Evolutionary conservation across 202 grass and related monocot genomes (phyloP), one percentile per base, ranked within the genome.

Genomic region (Saccharum hybrid): DNA sequence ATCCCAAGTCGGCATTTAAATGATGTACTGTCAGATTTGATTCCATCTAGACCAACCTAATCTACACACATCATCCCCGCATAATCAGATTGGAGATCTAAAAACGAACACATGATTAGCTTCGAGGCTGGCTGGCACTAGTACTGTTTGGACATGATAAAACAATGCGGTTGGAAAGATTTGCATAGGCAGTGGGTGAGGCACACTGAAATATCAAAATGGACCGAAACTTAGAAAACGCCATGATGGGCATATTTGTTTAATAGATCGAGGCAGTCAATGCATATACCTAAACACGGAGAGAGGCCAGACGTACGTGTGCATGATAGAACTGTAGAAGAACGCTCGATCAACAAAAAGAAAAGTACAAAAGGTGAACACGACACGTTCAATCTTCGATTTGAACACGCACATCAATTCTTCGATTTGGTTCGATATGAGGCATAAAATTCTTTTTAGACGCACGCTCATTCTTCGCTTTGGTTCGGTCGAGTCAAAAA

Each of bases 1-100:
- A 82, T 82, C 78, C 36, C 11, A 16, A 51, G 16, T 7, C 23
- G 5, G 71, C 28, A 14, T 63, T 42, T 75, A 40, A 63, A 6
- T 63, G 68, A 21, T 33, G 39, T 13, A 68, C 38, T 8, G 0
- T 2, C 21, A 80, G 78, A 89, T 82, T 72, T 49, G 30, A 23
- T 82, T 77, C 59, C 22, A 5, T 30, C 2, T n/a, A 26, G 38
- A 13, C 16, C 21, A 49, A 67, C 19, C 68, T 52, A 75, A 68
- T 34, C 33, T 26, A 23, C 36, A 88, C 46, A 26, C 26, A 26
- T 26, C 9, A 13, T 60, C 26, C 10, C 12, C 2, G 74, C n/a
- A 39, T 21, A 49, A 79, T 45, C 33, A 22, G 66, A 56, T 45
- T 21, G 7, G 10, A 18, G 13, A 31, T 31, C 23, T 46, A 49